phyloP scores from a whole-genome alignment of 768 basidiomycete genomes.

The Chlorophyllum brunneum region DNA sequence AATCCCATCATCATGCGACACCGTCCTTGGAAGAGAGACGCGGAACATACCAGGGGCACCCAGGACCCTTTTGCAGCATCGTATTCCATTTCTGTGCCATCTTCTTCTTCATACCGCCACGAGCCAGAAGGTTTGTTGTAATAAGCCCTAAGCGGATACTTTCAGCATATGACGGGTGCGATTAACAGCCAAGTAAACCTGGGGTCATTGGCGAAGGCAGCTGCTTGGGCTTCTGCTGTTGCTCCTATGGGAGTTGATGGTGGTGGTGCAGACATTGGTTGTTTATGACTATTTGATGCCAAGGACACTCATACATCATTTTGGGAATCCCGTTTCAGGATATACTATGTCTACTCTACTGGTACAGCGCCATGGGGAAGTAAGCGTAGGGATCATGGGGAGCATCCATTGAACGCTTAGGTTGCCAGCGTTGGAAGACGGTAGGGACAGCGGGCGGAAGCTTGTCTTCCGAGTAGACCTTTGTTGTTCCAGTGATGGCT shows the following conservation, averaged over 20 bases:
- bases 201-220: conserved; percentile 76
- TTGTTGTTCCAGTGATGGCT: conserved; percentile 50
- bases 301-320: background rate
- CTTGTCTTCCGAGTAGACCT: conserved; percentile 56
- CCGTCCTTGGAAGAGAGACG: background rate
- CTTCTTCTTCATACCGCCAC: conserved; percentile 89
- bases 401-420: conserved; percentile 66
- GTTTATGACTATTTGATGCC: conserved; percentile 39
- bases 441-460: conserved; percentile 75
- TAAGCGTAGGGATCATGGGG: conserved; percentile 81
- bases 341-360: conserved; percentile 19
- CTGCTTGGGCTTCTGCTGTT: conserved; percentile 52
- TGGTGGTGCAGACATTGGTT: conserved; percentile 43
- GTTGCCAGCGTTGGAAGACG: conserved; percentile 69
- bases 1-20: conserved; percentile 8
- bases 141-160: conserved; percentile 54
- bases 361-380: conserved; percentile 77
- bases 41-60: conserved; percentile 75
- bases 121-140: conserved; percentile 70
- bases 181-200: conserved; percentile 34
- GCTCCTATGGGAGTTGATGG: conserved; percentile 50
- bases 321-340: conserved; percentile 8
- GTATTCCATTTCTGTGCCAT: conserved; percentile 90
- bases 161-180: conserved; percentile 18
- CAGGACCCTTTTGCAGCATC: conserved; percentile 71